Evolutionary conservation across 768 basidiomycete species (phyloP).

Genomic region (Holtermannia corniformis): DNA sequence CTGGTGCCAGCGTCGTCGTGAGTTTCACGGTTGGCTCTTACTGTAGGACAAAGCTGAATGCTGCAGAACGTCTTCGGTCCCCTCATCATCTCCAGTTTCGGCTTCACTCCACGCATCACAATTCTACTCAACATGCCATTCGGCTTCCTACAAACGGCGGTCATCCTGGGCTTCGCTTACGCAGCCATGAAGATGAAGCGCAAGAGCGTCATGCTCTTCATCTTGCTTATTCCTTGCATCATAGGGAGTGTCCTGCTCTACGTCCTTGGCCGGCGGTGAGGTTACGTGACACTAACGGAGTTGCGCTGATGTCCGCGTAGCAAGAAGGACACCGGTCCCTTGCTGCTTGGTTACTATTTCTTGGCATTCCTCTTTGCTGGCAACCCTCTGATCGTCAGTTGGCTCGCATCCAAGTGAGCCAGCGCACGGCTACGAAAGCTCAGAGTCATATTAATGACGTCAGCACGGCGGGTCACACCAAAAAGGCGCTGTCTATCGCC

Average conservation of each 20-base stretch:
- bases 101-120: slow-evolving; percentile 44
- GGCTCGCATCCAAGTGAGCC: slow-evolving; percentile 20
- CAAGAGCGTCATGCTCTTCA: slow-evolving; percentile 25
- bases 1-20: slow-evolving; percentile 7
- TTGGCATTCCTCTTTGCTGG: slow-evolving; percentile 39
- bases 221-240: slow-evolving; percentile 23
- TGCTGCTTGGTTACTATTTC: slow-evolving; percentile 38
- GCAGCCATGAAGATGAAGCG: slow-evolving; percentile 15
- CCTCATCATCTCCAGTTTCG: slow-evolving; percentile 46
- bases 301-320: background rate
- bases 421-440: too few relatives aligned
- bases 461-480: slow-evolving; percentile 34
- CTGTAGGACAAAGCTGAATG: slow-evolving; percentile 31
- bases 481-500: slow-evolving; percentile 44
- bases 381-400: slow-evolving; percentile 30
- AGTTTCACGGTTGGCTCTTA: too few relatives aligned
- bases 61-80: slow-evolving; percentile 43
- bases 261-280: background rate
- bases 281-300: background rate
- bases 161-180: slow-evolving; percentile 30
- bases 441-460: slow-evolving; percentile 11
- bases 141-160: slow-evolving; percentile 42
- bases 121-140: slow-evolving; percentile 51
- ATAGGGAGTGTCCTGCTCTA: slow-evolving; percentile 32
- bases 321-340: slow-evolving; percentile 12